Evolutionary conservation across 345 rosid genomes (phyloP).

Genomic region (Hypericum perforatum): DNA sequence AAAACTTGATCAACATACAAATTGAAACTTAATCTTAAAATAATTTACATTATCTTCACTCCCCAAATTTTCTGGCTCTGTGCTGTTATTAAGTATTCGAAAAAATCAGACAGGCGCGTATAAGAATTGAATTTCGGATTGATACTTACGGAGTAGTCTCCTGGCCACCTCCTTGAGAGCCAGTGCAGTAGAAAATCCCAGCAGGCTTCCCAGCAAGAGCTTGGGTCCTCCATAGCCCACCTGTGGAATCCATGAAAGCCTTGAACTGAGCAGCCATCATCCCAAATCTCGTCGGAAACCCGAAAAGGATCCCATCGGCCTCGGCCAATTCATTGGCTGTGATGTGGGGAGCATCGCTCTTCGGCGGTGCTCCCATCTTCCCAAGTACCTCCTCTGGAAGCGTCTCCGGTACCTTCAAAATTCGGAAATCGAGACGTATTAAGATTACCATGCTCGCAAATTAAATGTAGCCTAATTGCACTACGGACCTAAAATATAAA

Average conservation of each 20-base stretch:
- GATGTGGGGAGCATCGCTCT: slow-evolving; percentile 3
- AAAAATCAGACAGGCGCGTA: too few species aligned
- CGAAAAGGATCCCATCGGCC: slow-evolving; percentile 8
- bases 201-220: slow-evolving; percentile 8
- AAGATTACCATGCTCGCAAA: too few species aligned
- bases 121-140: too few species aligned
- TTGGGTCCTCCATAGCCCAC: slow-evolving; percentile 9
- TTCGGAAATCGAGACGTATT: too few species aligned
- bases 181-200: slow-evolving; percentile 6
- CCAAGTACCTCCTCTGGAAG: slow-evolving; percentile 4
- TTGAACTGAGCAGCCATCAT: slow-evolving; percentile 12
- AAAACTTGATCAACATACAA: too few species aligned
- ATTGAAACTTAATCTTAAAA: too few species aligned
- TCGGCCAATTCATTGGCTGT: slow-evolving; percentile 2
- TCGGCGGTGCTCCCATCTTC: slow-evolving; percentile 10
- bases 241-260: slow-evolving; percentile 7
- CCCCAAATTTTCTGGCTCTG: too few species aligned
- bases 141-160: slow-evolving; percentile 12
- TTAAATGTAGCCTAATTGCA: too few species aligned
- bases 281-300: slow-evolving; percentile 6
- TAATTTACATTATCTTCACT: too few species aligned
- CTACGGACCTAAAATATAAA: too few species aligned
- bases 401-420: slow-evolving; percentile 1
- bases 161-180: slow-evolving; percentile 9
- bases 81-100: too few species aligned